A percentile compares a stretch with the other conserved stretches of the same genome.
Conservation (phyloP, 2,329 filamentous ascomycete species). For the Talaromyces sp. region DNA sequence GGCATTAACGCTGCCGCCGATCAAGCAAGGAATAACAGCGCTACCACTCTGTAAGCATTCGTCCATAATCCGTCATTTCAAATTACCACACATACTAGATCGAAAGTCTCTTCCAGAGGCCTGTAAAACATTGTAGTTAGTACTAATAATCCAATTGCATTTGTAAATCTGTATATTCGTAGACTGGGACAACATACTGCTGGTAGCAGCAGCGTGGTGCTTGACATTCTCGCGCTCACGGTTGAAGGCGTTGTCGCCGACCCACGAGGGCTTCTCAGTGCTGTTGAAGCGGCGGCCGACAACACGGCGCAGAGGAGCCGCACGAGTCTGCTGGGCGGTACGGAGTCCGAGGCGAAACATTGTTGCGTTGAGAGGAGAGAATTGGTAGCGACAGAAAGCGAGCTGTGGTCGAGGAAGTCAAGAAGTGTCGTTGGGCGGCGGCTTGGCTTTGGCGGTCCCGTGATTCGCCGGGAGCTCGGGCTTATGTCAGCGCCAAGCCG, state of each 20-base stretch:
- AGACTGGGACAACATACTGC: constrained; percentile 58
- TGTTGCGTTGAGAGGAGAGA: constrained; percentile 53
- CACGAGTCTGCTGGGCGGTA: constrained; percentile 56
- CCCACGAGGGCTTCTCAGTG: constrained; percentile 56
- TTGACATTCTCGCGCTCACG: constrained; percentile 86
- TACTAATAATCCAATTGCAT: constrained; percentile 6
- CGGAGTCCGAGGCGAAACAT: constrained; percentile 61
- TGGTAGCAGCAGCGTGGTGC: constrained; percentile 79
- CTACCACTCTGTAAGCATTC: constrained; percentile 43
- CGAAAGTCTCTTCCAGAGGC: constrained; percentile 92
- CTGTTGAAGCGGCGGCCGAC: constrained; percentile 69
- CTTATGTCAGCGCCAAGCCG: constrained; percentile 21
- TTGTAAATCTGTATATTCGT: background rate
- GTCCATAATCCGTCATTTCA: constrained; percentile 3
- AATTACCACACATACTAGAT: constrained; percentile 68
- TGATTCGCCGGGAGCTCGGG: constrained; percentile 21
- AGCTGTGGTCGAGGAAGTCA: background rate
- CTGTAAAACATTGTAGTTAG: constrained; percentile 46
- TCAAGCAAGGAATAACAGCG: constrained; percentile 67
- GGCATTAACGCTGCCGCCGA: constrained; percentile 73
- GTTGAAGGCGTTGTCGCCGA: constrained; percentile 85
- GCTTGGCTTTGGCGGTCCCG: constrained; percentile 25
- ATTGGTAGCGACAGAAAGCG: constrained; percentile 17
- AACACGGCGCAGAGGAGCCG: constrained; percentile 50
- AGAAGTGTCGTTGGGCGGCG: constrained; percentile 10